Percentiles rank a stretch among this genome's conserved stretches.
phyloP scores from a whole-genome alignment of 2,329 filamentous ascomycete species.

The Coniosporium tulheliwenetii region DNA sequence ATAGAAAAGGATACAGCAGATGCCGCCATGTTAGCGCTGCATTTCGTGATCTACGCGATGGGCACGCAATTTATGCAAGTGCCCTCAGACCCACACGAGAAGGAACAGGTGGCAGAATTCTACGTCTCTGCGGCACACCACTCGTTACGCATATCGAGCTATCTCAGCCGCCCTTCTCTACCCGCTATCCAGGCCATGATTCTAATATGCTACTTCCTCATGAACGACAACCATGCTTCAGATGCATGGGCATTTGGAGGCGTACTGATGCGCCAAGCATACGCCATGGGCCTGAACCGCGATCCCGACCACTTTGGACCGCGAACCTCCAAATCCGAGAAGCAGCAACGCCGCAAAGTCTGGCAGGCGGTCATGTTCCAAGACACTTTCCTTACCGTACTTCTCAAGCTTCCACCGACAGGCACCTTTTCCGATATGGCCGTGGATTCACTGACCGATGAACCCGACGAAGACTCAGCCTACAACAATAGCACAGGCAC shows the following conservation, averaged over 20 bases:
- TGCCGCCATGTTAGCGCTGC: conserved; percentile 53
- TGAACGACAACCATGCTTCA: conserved; percentile 73
- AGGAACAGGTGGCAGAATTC: conserved; percentile 65
- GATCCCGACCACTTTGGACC: conserved; percentile 61
- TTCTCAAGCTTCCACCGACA: conserved; percentile 61
- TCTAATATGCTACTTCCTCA: conserved; percentile 67
- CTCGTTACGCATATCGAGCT: conserved; percentile 58
- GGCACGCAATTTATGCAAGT: conserved; percentile 61
- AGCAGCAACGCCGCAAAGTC: conserved; percentile 62
- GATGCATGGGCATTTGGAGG: conserved; percentile 75
- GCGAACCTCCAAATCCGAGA: conserved; percentile 52
- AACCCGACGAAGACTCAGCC: conserved; percentile 32
- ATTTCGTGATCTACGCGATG: conserved; percentile 63
- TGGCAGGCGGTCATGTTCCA: conserved; percentile 73
- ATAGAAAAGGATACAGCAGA: conserved; percentile 47
- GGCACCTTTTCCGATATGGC: conserved; percentile 67
- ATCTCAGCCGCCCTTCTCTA: conserved; percentile 58
- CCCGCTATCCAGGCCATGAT: conserved; percentile 68
- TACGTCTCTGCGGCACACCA: conserved; percentile 70
- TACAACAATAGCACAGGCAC: conserved; percentile 35
- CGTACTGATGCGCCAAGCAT: conserved; percentile 60
- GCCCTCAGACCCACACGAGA: conserved; percentile 36
- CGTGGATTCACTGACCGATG: conserved; percentile 57
- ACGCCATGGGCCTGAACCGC: conserved; percentile 67
- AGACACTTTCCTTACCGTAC: conserved; percentile 66